phyloP scores from a whole-genome alignment of 345 rosid genomes.

The Garcia nutans region DNA sequence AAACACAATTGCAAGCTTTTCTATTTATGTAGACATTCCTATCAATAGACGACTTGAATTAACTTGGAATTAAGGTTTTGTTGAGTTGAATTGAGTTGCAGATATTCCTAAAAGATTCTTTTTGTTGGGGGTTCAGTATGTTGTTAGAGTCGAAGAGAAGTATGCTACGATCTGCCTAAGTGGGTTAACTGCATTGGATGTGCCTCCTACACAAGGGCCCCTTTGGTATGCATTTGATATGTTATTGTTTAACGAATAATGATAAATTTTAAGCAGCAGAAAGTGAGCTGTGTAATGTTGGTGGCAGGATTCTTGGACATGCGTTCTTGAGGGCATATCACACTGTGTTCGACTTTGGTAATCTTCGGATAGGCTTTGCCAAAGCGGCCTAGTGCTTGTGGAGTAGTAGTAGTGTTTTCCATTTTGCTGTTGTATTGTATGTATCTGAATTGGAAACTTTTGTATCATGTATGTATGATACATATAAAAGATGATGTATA shows the following conservation, averaged over 20 bases:
- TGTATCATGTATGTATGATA: too few species aligned
- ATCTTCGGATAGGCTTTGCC: constrained; percentile 53
- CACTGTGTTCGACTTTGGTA: constrained; percentile 55
- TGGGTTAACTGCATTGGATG: constrained; percentile 45
- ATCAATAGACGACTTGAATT: too few species aligned
- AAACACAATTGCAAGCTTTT: background rate
- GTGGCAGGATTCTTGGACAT: constrained; percentile 56
- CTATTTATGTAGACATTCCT: background rate
- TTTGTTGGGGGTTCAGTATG: constrained; percentile 33
- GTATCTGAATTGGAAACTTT: too few species aligned
- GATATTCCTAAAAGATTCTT: background rate
- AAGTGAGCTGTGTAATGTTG: too few species aligned
- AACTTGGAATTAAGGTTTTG: too few species aligned
- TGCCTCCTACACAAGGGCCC: constrained; percentile 54
- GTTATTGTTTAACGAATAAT: background rate
- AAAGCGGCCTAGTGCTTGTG: constrained; percentile 28
- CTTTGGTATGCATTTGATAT: constrained; percentile 39
- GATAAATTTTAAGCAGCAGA: background rate
- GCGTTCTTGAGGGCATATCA: constrained; percentile 58
- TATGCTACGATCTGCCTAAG: constrained; percentile 44
- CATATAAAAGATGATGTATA: too few species aligned
- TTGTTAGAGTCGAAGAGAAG: constrained; percentile 36
- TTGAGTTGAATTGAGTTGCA: too few species aligned
- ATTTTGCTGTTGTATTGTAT: background rate
- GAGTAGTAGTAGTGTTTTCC: background rate